Base-by-base conservation (phyloP, 192 early-diverging fungal genomes). In the Geosiphon pyriformis region DNA sequence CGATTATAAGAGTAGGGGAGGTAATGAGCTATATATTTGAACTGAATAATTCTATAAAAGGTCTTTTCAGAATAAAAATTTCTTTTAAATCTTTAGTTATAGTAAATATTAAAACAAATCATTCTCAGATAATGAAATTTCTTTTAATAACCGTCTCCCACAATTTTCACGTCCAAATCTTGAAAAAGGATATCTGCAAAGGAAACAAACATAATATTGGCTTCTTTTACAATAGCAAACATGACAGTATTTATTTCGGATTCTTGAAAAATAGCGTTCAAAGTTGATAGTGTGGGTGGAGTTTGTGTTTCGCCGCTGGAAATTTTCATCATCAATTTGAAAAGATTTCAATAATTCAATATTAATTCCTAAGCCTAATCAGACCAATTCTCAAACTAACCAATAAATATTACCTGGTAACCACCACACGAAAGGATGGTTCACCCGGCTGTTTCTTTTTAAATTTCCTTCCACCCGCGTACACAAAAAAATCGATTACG, bases 401-500 rank as follows among this genome's bases (percentile, higher is more conserved):
- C 1, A n/a, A n/a, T 49, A 2, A 49, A n/a, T 49, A 56, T 49
- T 70, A 79, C 80, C 70, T 72, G 46, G 34, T 37, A 6, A 82
- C 80, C 6, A 71, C 69, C 4, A 82, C 69, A 1, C 67, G 71
- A 58, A 72, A 79, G 52, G 79, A 72, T 25, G 80, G 80, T 8
- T 51, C 56, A 12, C 80, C 74, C 4, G 80, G 78, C n/a, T 77
- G 67, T 11, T 76, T 65, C 54, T 82, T 82, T 54, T 77, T 79
- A 60, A 74, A 82, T 11, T 56, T 48, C 25, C 71, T 54, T 26
- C 56, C 69, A 18, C 77, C 77, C 25, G 74, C 76, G 47, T 82
- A 82, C 0, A 79, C 78, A 27, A 77, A 71, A 61, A 72, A 82
- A 31, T 77, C 75, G 8, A 82, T 46, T 7, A 27, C 17, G n/a